Conservation (phyloP, 1,139 yeast species). For the Suhomyces chickasaworum region DNA sequence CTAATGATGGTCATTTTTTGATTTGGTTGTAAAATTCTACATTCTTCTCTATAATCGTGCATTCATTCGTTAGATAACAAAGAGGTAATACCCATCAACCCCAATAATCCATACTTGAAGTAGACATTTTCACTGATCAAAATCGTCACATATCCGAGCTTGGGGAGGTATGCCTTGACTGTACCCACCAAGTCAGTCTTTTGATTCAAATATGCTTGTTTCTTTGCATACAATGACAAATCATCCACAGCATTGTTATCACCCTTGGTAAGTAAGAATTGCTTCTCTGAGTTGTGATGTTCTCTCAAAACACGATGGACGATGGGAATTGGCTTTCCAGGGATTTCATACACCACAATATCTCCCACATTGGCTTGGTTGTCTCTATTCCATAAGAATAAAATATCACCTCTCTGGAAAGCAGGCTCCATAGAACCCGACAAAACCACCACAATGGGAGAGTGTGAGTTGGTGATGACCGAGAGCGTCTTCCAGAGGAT, state of each 20-base stretch:
- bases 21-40: too few relatives aligned
- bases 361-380: conserved; percentile 79
- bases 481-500: conserved; percentile 90
- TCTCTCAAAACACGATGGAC: conserved; percentile 93
- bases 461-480: conserved; percentile 76
- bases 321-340: conserved; percentile 82
- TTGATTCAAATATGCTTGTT: conserved; percentile 75
- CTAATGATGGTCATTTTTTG: too few relatives aligned
- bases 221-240: conserved; percentile 76
- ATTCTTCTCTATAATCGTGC: background rate
- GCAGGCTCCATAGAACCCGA: conserved; percentile 99
- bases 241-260: conserved; percentile 95
- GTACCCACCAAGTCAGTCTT: conserved; percentile 82
- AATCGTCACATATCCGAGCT: conserved; percentile 87
- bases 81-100: conserved; percentile 62
- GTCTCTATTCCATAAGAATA: conserved; percentile 88
- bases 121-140: conserved; percentile 86
- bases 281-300: conserved; percentile 62
- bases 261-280: conserved; percentile 87
- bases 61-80: conserved; percentile 46
- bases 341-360: conserved; percentile 89
- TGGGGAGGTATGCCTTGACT: conserved; percentile 90
- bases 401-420: conserved; percentile 94
- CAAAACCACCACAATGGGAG: conserved; percentile 94
- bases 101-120: conserved; percentile 71